These are phyloP conservation scores for Isatis lusitanica DNA, from an alignment of 441 rosid species.

Conservation along the genomic window DNA sequence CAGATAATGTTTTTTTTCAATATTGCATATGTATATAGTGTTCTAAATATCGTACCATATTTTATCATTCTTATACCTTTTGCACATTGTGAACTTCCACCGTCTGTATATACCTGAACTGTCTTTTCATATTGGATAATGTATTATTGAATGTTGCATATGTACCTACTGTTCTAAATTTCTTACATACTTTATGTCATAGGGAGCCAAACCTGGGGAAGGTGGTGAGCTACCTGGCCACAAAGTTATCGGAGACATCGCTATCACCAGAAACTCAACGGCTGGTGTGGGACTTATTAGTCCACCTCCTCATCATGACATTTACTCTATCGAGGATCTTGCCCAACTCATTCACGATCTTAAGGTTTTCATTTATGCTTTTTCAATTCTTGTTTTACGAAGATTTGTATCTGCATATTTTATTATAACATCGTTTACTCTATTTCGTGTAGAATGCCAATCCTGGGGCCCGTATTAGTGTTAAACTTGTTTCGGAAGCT, in stretches of 20 bases:
- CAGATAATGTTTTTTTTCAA: too few relatives aligned
- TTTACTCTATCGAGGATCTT: constrained; percentile 98
- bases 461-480: constrained; percentile 94
- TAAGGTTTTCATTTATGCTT: constrained; percentile 56
- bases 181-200: constrained; percentile 38
- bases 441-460: constrained; percentile 75
- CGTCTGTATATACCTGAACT: too few relatives aligned
- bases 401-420: not conserved
- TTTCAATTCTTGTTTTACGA: not conserved
- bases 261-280: constrained; percentile 94
- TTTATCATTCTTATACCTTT: too few relatives aligned
- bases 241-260: constrained; percentile 98
- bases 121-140: too few relatives aligned
- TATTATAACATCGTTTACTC: not conserved
- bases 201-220: constrained; percentile 99
- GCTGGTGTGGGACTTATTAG: constrained; percentile 99
- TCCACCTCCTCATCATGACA: constrained; percentile 99
- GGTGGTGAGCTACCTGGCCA: constrained; percentile 99
- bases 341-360: constrained; percentile 99
- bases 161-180: constrained; percentile 26
- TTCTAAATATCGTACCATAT: too few relatives aligned
- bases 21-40: too few relatives aligned
- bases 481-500: constrained; percentile 97
- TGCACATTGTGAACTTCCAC: too few relatives aligned
- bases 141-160: too few relatives aligned